These are phyloP conservation scores for Solanum tarijense DNA, from an alignment of 257 asterid genomes.

Conservation along the genomic window DNA sequence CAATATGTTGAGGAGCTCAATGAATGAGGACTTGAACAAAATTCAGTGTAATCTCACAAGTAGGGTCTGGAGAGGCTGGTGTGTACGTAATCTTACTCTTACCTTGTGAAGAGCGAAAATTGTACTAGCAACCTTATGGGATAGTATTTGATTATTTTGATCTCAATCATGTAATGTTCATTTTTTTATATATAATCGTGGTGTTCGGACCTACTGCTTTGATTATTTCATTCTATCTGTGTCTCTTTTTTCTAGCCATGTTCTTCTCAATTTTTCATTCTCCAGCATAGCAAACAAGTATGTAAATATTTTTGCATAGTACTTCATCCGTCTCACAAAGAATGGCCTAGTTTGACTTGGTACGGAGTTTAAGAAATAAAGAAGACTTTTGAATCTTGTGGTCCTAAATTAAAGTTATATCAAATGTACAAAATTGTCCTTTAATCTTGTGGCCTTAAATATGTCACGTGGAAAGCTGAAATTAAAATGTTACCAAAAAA, in stretches of 20 bases:
- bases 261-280: background rate
- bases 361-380: too few species aligned
- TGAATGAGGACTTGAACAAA: background rate
- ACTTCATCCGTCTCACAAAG: too few species aligned
- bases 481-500: too few species aligned
- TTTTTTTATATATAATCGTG: background rate
- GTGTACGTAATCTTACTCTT: background rate
- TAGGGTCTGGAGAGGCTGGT: too few species aligned
- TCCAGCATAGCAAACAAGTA: background rate
- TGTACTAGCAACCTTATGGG: background rate
- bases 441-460: too few species aligned
- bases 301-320: background rate
- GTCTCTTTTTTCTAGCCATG: background rate
- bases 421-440: too few species aligned
- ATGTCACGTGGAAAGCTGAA: too few species aligned
- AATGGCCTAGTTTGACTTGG: too few species aligned
- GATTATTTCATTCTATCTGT: too few species aligned
- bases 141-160: background rate
- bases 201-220: background rate
- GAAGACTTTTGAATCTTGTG: too few species aligned
- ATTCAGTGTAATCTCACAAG: background rate
- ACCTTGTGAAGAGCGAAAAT: background rate
- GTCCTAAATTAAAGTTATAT: too few species aligned
- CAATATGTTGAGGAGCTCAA: background rate
- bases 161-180: background rate